A percentile compares a stretch with the other conserved stretches of the same genome.
phyloP scores from a whole-genome alignment of 345 rosid species.

The Eucalyptus sp. region DNA sequence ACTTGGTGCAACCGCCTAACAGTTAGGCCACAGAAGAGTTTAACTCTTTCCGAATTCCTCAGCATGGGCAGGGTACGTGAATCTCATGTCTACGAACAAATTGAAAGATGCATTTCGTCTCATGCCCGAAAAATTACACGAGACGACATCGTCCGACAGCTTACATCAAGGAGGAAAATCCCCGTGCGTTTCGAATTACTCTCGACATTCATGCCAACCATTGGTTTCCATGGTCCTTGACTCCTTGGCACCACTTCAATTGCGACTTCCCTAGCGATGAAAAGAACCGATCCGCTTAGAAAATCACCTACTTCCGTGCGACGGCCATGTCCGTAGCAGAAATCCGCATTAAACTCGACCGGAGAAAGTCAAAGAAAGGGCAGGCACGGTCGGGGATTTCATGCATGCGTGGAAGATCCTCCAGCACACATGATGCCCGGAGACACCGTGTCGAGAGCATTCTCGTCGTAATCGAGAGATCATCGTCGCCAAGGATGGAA shows the following conservation, averaged over 20 bases:
- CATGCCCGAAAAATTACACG: background rate
- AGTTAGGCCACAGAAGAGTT: no score
- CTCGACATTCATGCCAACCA: background rate
- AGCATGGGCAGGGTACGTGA: background rate
- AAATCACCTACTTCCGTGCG: background rate
- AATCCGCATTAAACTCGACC: background rate
- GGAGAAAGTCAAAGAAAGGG: background rate
- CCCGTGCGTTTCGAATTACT: accelerated
- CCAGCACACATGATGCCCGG: background rate
- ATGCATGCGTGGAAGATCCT: background rate
- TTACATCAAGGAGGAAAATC: background rate
- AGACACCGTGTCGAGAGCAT: background rate
- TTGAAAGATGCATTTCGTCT: background rate
- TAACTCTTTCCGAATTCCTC: background rate
- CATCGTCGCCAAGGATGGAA: background rate
- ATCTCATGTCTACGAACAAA: background rate
- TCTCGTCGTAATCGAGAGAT: background rate
- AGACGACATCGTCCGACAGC: background rate
- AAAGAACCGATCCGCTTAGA: background rate
- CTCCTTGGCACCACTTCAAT: background rate
- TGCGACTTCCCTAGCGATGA: background rate
- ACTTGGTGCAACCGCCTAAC: background rate
- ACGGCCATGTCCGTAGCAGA: background rate
- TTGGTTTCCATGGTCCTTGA: background rate
- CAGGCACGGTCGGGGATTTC: background rate